phyloP scores from a whole-genome alignment of 2,329 filamentous ascomycete genomes.

The Teratosphaeriaceae sp. region DNA sequence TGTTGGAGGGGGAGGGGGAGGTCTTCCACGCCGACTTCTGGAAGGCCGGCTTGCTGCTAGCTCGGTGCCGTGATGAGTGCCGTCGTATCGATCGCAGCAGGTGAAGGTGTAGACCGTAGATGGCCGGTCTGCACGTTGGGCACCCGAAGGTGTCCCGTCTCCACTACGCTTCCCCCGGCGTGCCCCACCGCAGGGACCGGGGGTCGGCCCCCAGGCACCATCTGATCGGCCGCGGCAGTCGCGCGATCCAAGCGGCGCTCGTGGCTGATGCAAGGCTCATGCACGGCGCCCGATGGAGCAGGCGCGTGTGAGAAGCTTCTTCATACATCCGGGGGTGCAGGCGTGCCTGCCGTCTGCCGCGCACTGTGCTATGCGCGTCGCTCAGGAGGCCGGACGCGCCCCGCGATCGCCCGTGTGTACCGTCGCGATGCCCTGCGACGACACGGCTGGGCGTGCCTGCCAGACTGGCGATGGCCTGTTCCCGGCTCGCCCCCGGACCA shows the following conservation, averaged over 20 bases:
- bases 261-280: conserved; percentile 25
- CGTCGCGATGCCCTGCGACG: no score
- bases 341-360: conserved; percentile 10
- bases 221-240: not conserved
- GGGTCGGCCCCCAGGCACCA: conserved; percentile 4
- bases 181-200: conserved; percentile 6
- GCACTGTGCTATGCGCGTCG: not conserved
- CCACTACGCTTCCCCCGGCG: not conserved
- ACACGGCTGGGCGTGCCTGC: no score
- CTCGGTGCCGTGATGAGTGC: not conserved
- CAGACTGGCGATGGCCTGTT: not conserved
- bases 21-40: not conserved
- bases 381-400: conserved; percentile 2
- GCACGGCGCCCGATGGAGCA: conserved; percentile 22
- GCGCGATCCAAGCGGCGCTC: conserved; percentile 2
- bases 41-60: conserved; percentile 1
- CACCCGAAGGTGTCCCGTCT: not conserved
- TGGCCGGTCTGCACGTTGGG: not conserved
- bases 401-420: no score
- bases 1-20: conserved; percentile 2
- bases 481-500: conserved; percentile 14
- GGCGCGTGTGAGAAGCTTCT: conserved; percentile 14
- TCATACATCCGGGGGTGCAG: conserved; percentile 13
- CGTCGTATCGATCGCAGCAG: no score
- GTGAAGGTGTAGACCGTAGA: not conserved